Percentiles rank a stretch among this genome's conserved stretches.
phyloP scores from a whole-genome alignment of 345 rosid species.

The Theobroma cacao region DNA sequence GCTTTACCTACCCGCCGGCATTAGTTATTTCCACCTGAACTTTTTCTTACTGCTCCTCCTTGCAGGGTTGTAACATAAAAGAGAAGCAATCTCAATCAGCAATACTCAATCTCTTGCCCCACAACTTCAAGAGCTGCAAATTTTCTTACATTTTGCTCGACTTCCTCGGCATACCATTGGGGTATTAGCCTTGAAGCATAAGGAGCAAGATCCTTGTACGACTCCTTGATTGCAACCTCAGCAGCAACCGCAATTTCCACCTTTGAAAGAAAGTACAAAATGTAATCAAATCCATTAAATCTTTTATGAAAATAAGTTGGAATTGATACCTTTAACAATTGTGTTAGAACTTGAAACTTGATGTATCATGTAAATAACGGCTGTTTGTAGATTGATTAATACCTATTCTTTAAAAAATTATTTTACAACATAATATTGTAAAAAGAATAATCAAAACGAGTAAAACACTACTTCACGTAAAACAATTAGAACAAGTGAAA shows the following conservation, averaged over 20 bases:
- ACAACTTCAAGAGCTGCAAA: neutral
- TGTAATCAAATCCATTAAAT: neutral
- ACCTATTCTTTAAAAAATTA: no score
- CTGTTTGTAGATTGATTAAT: no score
- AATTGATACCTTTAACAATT: constrained; percentile 7
- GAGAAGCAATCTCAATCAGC: neutral
- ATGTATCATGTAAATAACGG: constrained; percentile 20
- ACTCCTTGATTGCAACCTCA: constrained; percentile 21
- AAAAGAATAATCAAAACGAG: no score
- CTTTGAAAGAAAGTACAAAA: neutral
- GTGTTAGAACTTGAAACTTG: constrained; percentile 16
- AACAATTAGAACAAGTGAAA: no score
- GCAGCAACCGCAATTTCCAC: constrained; percentile 15
- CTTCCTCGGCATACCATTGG: constrained; percentile 21
- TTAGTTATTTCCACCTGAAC: no score
- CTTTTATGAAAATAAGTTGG: neutral
- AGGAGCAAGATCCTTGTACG: constrained; percentile 20
- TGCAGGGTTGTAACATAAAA: neutral
- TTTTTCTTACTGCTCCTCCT: neutral
- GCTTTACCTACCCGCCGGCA: no score
- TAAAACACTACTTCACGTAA: no score
- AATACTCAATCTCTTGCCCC: neutral
- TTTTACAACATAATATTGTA: no score
- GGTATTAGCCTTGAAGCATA: constrained; percentile 23
- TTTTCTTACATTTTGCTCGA: neutral